These are phyloP conservation scores for Diaporthe helianthi DNA, from an alignment of 2,329 filamentous ascomycete species.

Conservation along the genomic window DNA sequence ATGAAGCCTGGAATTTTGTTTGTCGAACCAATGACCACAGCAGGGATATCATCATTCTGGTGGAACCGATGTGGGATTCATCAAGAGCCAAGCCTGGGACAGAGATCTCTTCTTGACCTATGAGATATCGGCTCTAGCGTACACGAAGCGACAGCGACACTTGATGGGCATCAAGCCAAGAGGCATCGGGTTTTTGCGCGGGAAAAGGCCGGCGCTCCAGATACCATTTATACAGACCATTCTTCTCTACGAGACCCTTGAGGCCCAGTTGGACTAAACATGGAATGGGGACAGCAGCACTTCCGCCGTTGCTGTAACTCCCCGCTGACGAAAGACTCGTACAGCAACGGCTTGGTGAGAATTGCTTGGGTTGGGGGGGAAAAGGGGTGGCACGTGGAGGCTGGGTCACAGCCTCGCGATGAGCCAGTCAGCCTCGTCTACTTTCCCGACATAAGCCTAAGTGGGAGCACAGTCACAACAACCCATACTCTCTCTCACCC, in stretches of 20 bases:
- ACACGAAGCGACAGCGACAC: background rate
- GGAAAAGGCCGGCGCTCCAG: slow-evolving; percentile 7
- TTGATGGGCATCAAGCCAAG: background rate
- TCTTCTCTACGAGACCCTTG: background rate
- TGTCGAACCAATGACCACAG: slow-evolving; percentile 4
- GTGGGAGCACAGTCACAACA: background rate
- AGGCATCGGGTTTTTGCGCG: background rate
- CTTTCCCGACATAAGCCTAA: too few relatives aligned
- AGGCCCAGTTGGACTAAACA: background rate
- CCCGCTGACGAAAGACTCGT: background rate
- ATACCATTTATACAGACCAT: slow-evolving; percentile 18
- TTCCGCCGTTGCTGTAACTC: background rate
- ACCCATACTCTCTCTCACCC: background rate
- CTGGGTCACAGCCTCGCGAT: background rate
- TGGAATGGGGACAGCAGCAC: background rate
- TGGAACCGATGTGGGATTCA: background rate
- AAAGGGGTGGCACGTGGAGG: background rate
- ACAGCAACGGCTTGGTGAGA: too few relatives aligned
- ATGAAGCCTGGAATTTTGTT: slow-evolving; percentile 6
- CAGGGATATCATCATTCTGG: background rate
- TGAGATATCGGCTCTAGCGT: background rate
- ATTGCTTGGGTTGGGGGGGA: background rate
- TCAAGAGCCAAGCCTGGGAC: background rate
- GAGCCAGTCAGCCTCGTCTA: background rate
- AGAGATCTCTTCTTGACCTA: background rate